Percentiles rank a stretch among this genome's conserved stretches.
Evolutionary conservation across 1,139 yeast species (phyloP).

Genomic region (Chernovozyma sophiae-reginae): DNA sequence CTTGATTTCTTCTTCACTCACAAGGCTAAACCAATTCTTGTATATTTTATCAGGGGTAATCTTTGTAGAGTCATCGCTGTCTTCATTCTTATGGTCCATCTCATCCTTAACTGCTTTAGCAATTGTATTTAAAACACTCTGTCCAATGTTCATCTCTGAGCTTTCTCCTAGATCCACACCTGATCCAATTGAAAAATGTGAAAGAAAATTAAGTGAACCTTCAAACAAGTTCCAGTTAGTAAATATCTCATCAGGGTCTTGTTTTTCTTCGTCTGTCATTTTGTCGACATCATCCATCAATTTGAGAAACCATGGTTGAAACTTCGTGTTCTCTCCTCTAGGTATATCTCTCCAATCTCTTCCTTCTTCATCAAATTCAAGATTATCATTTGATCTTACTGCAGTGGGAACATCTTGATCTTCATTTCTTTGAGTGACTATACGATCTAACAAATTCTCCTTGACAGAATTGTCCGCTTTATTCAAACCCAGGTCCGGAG

Average conservation of each 20-base stretch:
- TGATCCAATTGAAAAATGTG: conserved; percentile 1
- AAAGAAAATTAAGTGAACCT: conserved; percentile 2
- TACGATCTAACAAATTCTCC: neutral
- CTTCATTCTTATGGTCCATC: conserved; percentile 7
- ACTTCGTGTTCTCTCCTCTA: conserved; percentile 45
- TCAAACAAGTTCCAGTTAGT: conserved; percentile 9
- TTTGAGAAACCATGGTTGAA: conserved; percentile 17
- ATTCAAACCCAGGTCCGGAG: neutral
- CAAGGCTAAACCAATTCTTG: conserved; percentile 37
- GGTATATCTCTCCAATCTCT: conserved; percentile 71
- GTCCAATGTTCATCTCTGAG: conserved; percentile 32
- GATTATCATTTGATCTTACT: conserved; percentile 25
- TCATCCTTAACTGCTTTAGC: conserved; percentile 48
- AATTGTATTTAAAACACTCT: conserved; percentile 42
- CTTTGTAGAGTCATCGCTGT: conserved; percentile 8
- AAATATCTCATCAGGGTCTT: conserved; percentile 25
- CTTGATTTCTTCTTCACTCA: conserved; percentile 23
- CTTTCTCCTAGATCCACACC: conserved; percentile 9
- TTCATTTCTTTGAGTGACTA: neutral
- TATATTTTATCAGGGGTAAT: conserved; percentile 51
- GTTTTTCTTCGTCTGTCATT: conserved; percentile 13
- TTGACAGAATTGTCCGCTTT: neutral
- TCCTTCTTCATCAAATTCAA: conserved; percentile 55
- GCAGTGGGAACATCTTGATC: conserved; percentile 23
- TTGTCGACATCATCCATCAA: conserved; percentile 14